Conservation (phyloP, 768 basidiomycete species). For the Kwoniella dejecticola region DNA sequence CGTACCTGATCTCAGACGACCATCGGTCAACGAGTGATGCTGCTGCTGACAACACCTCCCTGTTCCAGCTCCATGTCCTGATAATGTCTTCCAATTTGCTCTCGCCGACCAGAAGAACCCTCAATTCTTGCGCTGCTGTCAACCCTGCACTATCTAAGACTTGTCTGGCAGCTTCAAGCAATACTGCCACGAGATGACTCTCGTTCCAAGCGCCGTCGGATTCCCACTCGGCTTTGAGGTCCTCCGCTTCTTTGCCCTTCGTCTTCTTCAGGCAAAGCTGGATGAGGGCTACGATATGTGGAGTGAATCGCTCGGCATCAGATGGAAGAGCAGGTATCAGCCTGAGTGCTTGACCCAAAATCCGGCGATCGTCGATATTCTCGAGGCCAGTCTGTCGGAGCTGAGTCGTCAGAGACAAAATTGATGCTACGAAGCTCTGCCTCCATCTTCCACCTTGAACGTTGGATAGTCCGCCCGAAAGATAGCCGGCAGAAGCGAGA, state of each 20-base stretch:
- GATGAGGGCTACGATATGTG: constrained; percentile 18
- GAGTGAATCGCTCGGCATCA: constrained; percentile 21
- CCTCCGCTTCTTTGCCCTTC: background rate
- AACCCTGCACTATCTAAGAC: constrained; percentile 2
- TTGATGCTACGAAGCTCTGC: constrained; percentile 26
- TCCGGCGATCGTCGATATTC: constrained; percentile 17
- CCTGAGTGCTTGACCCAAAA: constrained; percentile 27
- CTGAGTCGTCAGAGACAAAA: constrained; percentile 9
- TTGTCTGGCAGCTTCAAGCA: constrained; percentile 19
- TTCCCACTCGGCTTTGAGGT: constrained; percentile 21
- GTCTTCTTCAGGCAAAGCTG: background rate
- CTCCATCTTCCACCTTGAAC: constrained; percentile 55
- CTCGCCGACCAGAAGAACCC: background rate
- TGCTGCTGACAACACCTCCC: constrained; percentile 34
- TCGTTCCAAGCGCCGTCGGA: constrained; percentile 34
- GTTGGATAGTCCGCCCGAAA: constrained; percentile 46
- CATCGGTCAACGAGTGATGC: constrained; percentile 22
- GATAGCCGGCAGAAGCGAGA: constrained; percentile 48
- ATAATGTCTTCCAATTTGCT: constrained; percentile 14
- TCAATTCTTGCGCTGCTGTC: constrained; percentile 5
- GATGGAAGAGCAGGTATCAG: constrained; percentile 31
- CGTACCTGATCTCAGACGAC: constrained; percentile 23
- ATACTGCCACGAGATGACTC: constrained; percentile 24
- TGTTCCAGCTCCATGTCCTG: constrained; percentile 38
- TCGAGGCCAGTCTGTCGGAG: background rate